A percentile compares a stretch with the other conserved stretches of the same genome.
These are phyloP conservation scores for Acidomyces sp. DNA, from an alignment of 495 filamentous ascomycete species.

Conservation along the genomic window DNA sequence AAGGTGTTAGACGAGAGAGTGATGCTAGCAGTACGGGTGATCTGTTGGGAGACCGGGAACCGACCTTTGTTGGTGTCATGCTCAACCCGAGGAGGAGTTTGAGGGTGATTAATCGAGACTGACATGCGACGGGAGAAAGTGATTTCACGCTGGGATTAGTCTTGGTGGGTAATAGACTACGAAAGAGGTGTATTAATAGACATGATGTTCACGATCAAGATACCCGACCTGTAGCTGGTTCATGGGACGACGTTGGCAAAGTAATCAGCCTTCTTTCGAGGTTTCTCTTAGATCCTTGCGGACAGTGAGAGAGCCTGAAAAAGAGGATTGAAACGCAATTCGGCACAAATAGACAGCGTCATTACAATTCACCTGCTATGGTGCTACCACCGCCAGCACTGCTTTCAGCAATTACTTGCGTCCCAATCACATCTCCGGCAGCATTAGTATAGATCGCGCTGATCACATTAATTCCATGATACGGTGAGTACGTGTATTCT, in stretches of 20 bases:
- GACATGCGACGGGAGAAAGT: too few relatives aligned
- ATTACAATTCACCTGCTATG: conserved; percentile 24
- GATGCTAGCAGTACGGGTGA: conserved; percentile 37
- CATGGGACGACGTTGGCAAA: too few relatives aligned
- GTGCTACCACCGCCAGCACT: conserved; percentile 38
- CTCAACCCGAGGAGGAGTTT: conserved; percentile 59
- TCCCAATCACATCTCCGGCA: conserved; percentile 34
- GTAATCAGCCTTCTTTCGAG: too few relatives aligned
- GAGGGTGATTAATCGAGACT: conserved; percentile 51
- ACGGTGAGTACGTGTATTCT: conserved; percentile 42
- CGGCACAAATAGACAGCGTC: neutral
- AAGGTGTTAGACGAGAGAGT: conserved; percentile 14
- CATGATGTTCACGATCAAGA: too few relatives aligned
- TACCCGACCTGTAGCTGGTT: too few relatives aligned
- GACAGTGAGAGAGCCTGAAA: too few relatives aligned
- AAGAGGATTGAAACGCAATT: too few relatives aligned
- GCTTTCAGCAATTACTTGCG: conserved; percentile 39
- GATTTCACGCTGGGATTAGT: too few relatives aligned
- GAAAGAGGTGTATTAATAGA: too few relatives aligned
- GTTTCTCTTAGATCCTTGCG: too few relatives aligned
- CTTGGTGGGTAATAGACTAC: too few relatives aligned
- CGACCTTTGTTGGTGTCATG: conserved; percentile 59
- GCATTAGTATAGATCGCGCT: conserved; percentile 37
- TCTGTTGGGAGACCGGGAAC: conserved; percentile 49
- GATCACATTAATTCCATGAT: conserved; percentile 34